phyloP scores from a whole-genome alignment of 345 rosid species.

The Hibiscus syriacus region DNA sequence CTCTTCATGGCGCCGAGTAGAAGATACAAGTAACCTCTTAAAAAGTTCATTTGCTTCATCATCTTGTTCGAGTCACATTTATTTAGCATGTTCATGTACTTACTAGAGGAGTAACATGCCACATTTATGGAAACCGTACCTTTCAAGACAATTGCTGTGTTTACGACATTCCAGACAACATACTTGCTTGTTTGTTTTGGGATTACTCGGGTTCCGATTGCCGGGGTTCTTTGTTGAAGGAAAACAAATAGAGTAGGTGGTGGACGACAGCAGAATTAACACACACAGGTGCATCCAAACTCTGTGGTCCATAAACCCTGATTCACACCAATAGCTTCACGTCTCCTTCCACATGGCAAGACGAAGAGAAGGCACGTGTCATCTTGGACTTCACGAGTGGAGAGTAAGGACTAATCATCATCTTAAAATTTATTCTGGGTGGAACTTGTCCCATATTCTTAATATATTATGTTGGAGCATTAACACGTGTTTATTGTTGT shows the following conservation, averaged over 20 bases:
- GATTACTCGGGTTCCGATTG: constrained; percentile 94
- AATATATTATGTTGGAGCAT: no score
- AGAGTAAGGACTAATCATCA: no score
- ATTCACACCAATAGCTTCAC: no score
- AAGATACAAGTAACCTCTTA: constrained; percentile 60
- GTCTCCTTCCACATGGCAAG: no score
- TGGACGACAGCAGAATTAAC: constrained; percentile 31
- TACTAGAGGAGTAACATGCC: constrained; percentile 71
- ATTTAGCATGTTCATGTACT: constrained; percentile 2
- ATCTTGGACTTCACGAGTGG: no score
- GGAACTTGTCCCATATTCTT: no score
- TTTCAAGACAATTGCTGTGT: constrained; percentile 61
- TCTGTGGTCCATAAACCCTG: constrained; percentile 13
- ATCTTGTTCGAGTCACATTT: not conserved
- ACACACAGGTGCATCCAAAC: constrained; percentile 35
- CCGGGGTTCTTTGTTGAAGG: constrained; percentile 52
- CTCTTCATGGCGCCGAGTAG: constrained; percentile 83
- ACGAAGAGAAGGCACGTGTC: no score
- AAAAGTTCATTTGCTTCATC: constrained; percentile 1
- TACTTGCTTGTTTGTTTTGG: constrained; percentile 85
- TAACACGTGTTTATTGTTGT: no score
- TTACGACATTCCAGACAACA: constrained; percentile 68
- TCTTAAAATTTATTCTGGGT: no score
- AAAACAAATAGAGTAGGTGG: constrained; percentile 14
- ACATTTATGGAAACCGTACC: no score